Evolutionary conservation across 2,329 filamentous ascomycete species (phyloP), one percentile per base, ranked within the genome.

Genomic region (Chaetomium strumarium): DNA sequence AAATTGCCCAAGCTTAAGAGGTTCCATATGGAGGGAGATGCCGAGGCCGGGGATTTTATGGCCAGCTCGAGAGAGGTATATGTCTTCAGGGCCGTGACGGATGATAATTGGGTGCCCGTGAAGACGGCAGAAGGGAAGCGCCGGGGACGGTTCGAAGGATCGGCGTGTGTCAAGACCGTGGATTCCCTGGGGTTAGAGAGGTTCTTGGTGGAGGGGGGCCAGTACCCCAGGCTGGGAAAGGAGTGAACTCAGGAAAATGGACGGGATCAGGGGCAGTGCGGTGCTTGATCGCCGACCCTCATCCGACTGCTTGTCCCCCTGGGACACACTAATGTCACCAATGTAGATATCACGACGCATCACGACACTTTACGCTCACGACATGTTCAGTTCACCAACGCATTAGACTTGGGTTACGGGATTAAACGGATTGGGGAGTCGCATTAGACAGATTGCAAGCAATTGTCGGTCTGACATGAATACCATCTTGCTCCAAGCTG

Each of bases 11-110:
- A 64, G 31, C 65, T 76, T 36, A 64, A 72, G 56, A 67, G 69
- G 17, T 64, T 76, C 48, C 70, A 73, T 47, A 64, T 77, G 45
- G 72, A 75, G 53, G 75, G 75, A 4, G 72, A 75, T 46, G 71
- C 74, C 42, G 69, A 72, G 55, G 72, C 71, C 42, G 70, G 71
- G 20, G 67, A 69, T 46, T 64, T 65, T 36, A 66, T 67, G 58
- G 61, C 69, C 2, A 65, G 63, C 30, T 64, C 68, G 11, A 64
- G 69, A 56, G 72, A 75, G 59, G 61, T 65, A 13, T 74, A 72
- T 62, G 66, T 68, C 55, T 75, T 75, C 56, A 68, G 68, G 45
- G 66, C 71, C 2, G 62, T 70, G 45, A 70, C 70, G 31, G 67
- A 72, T 58, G 72, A 74, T 50, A 58, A 70, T 14, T 74, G 72